A percentile compares a stretch with the other conserved stretches of the same genome.
These are phyloP conservation scores for Ilyonectria robusta DNA, from an alignment of 2,329 filamentous ascomycete species.

Conservation along the genomic window DNA sequence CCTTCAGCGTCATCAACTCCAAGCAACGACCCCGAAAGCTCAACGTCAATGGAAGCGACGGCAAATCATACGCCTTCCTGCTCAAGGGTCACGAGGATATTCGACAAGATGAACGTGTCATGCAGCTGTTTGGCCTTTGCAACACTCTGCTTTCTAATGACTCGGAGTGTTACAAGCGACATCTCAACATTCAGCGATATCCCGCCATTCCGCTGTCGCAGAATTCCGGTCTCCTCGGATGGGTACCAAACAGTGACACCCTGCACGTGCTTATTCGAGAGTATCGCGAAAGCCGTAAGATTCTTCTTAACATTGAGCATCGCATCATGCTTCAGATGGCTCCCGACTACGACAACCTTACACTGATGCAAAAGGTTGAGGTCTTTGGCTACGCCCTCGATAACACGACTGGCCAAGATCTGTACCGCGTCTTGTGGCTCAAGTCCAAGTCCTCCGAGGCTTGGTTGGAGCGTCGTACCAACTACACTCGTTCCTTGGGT, in stretches of 20 bases:
- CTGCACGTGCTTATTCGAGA: conserved; percentile 96
- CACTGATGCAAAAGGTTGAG: conserved; percentile 99
- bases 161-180: conserved; percentile 95
- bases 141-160: conserved; percentile 96
- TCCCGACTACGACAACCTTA: conserved; percentile 97
- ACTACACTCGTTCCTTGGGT: conserved; percentile 95
- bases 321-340: conserved; percentile 99
- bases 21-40: conserved; percentile 96
- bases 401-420: conserved; percentile 98
- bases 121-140: conserved; percentile 98
- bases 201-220: conserved; percentile 97
- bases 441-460: conserved; percentile 99
- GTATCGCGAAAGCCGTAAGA: conserved; percentile 97
- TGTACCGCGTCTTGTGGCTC: conserved; percentile 98
- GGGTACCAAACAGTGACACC: conserved; percentile 98
- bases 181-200: conserved; percentile 96
- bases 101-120: conserved; percentile 97
- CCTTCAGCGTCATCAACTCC: conserved; percentile 92
- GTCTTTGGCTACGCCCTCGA: conserved; percentile 99
- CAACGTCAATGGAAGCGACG: conserved; percentile 90
- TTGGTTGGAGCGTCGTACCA: conserved; percentile 98
- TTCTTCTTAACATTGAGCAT: conserved; percentile 98
- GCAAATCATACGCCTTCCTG: conserved; percentile 86
- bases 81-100: conserved; percentile 99
- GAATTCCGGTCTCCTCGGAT: conserved; percentile 93